Evolutionary conservation across 176 grass and related monocot genomes (phyloP).

Genomic region (Alloteropsis semialata): DNA sequence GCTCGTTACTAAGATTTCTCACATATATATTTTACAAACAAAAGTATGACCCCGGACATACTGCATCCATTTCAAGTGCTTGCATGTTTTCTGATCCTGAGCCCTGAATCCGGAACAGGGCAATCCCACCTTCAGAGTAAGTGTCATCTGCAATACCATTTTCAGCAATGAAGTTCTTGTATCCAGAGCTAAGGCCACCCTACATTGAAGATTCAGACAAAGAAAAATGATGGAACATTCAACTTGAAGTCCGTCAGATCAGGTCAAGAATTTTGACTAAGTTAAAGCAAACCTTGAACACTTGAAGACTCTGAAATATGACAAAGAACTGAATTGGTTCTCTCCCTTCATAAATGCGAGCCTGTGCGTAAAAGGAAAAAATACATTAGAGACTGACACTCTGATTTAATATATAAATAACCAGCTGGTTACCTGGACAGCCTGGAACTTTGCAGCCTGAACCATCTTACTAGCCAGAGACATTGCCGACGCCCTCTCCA

Average conservation of each 20-base stretch:
- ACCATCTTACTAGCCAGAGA: slow-evolving; percentile 81
- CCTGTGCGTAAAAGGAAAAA: slow-evolving; percentile 31
- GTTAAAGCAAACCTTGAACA: slow-evolving; percentile 65
- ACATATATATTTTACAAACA: slow-evolving; percentile 1
- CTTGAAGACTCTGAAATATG: slow-evolving; percentile 90
- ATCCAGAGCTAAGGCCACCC: slow-evolving; percentile 88
- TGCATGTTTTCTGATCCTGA: slow-evolving; percentile 95
- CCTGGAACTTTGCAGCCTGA: slow-evolving; percentile 75
- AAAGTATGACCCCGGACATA: slow-evolving; percentile 38
- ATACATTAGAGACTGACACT: slow-evolving; percentile 30
- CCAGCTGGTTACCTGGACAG: slow-evolving; percentile 56
- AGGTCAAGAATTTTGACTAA: slow-evolving; percentile 16
- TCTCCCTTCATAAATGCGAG: slow-evolving; percentile 87
- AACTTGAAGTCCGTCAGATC: background rate
- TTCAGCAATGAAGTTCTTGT: slow-evolving; percentile 72
- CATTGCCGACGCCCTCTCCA: slow-evolving; percentile 58
- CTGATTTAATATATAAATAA: slow-evolving; percentile 17
- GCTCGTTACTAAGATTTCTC: background rate
- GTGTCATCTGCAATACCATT: slow-evolving; percentile 64
- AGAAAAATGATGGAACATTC: background rate
- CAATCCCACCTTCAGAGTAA: slow-evolving; percentile 75
- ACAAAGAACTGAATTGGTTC: slow-evolving; percentile 91
- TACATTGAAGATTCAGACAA: slow-evolving; percentile 29
- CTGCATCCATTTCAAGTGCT: slow-evolving; percentile 90
- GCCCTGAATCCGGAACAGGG: slow-evolving; percentile 85